These are phyloP conservation scores for Neonothopanus nambi DNA, from an alignment of 1,284 basidiomycete species.

Conservation along the genomic window DNA sequence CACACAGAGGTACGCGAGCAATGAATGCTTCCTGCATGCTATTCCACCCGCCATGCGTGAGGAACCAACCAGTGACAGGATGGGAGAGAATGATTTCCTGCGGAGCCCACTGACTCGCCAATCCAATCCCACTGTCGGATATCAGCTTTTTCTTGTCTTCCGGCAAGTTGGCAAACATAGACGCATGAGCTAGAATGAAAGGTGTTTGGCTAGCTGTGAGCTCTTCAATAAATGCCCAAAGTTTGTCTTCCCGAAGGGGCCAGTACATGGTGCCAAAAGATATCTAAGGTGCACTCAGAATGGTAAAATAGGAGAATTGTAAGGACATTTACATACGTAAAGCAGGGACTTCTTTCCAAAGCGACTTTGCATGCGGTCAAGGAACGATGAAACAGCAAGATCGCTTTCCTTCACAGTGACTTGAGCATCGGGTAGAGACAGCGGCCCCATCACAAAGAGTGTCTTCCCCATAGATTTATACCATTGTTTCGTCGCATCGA, in stretches of 20 bases:
- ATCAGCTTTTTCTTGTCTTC: conserved; percentile 15
- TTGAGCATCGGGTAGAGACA: background rate
- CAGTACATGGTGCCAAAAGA: conserved; percentile 7
- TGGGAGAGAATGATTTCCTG: conserved; percentile 25
- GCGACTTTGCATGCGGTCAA: conserved; percentile 3
- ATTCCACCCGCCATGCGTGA: conserved; percentile 15
- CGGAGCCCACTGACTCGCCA: conserved; percentile 20
- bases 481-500: no score
- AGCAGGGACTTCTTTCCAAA: background rate
- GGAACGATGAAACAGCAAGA: background rate
- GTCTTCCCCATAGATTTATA: no score
- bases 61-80: conserved; percentile 20
- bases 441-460: no score
- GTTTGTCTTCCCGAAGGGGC: background rate
- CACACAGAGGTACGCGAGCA: conserved; percentile 7
- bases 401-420: background rate
- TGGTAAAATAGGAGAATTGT: background rate
- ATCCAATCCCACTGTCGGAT: conserved; percentile 16
- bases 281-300: background rate
- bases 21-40: conserved; percentile 7
- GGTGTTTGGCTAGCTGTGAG: conserved; percentile 7
- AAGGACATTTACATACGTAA: conserved; percentile 5
- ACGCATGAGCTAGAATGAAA: conserved; percentile 9
- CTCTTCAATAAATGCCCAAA: conserved; percentile 8
- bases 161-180: conserved; percentile 3